phyloP scores from a whole-genome alignment of 768 basidiomycete genomes.

The Naematelia encephala region DNA sequence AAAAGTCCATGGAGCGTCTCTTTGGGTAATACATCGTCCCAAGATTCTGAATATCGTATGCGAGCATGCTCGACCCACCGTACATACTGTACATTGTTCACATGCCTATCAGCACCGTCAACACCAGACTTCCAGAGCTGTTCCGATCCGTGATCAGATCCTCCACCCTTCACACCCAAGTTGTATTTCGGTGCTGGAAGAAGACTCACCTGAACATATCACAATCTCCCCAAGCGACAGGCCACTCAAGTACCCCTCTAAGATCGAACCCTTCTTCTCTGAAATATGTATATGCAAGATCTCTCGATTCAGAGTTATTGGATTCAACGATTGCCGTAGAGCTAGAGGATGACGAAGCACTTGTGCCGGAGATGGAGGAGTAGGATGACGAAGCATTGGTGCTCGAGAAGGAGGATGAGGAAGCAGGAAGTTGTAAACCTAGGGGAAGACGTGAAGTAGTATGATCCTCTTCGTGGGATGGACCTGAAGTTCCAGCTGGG shows the following conservation, averaged over 20 bases:
- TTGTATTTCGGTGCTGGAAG: neutral
- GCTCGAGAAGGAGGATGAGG: neutral
- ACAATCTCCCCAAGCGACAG: conserved; percentile 44
- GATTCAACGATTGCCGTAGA: neutral
- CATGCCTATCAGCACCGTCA: conserved; percentile 26
- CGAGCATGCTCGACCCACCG: conserved; percentile 40
- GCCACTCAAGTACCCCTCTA: conserved; percentile 31
- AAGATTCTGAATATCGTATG: conserved; percentile 30
- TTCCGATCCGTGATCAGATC: neutral
- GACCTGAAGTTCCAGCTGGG: conserved; percentile 31
- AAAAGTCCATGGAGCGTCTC: conserved; percentile 22
- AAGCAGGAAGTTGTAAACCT: neutral
- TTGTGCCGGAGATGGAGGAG: neutral
- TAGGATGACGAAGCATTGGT: conserved; percentile 6
- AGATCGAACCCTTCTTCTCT: conserved; percentile 26
- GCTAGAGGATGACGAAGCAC: neutral
- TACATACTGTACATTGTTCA: conserved; percentile 40
- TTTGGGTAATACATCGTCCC: conserved; percentile 21
- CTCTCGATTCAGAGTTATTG: conserved; percentile 5
- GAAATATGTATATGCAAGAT: conserved; percentile 14
- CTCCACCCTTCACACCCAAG: neutral
- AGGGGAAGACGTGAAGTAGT: conserved; percentile 15
- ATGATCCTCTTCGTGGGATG: conserved; percentile 38
- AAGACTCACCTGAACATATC: conserved; percentile 42
- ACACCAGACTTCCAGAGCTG: neutral